Evolutionary conservation across 202 grass and related monocot species (phyloP).

Genomic region (Hordeum pubiflorum): DNA sequence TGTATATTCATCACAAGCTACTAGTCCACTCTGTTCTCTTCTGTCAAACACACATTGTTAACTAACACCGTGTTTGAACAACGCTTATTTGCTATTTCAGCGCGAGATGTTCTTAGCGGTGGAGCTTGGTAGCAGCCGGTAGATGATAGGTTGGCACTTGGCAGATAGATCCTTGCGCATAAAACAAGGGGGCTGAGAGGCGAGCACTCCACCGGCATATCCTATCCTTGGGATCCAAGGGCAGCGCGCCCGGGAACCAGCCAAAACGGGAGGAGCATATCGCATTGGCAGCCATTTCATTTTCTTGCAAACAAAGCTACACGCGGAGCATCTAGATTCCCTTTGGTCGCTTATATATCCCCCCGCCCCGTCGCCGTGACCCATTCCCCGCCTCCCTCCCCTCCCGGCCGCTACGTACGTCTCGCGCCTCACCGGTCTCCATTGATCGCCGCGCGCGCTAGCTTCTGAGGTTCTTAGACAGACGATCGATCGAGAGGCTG

Average conservation of each 20-base stretch:
- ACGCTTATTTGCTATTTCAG: conserved; percentile 14
- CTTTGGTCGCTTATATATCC: conserved; percentile 14
- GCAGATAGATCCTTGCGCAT: conserved; percentile 8
- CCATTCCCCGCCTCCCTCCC: background rate
- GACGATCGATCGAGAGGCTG: background rate
- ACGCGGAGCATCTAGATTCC: conserved; percentile 41
- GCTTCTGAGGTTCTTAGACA: background rate
- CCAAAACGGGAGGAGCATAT: conserved; percentile 33
- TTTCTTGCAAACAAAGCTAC: conserved; percentile 56
- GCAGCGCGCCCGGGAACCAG: conserved; percentile 19
- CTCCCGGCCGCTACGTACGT: background rate
- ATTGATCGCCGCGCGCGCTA: background rate
- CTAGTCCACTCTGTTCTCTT: background rate
- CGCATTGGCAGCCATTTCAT: conserved; percentile 22
- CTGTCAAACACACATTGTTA: conserved; percentile 5
- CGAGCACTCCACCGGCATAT: conserved; percentile 14
- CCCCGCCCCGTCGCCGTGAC: background rate
- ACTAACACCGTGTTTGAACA: conserved; percentile 1
- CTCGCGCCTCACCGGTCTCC: background rate
- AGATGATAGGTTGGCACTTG: background rate
- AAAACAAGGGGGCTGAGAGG: conserved; percentile 25
- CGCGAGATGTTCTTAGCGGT: background rate
- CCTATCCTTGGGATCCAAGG: conserved; percentile 40
- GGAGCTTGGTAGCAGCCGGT: conserved; percentile 3
- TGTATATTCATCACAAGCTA: conserved; percentile 3